Conservation (phyloP, 345 rosid genomes). For the Cardamine chenopodiifolia region DNA sequence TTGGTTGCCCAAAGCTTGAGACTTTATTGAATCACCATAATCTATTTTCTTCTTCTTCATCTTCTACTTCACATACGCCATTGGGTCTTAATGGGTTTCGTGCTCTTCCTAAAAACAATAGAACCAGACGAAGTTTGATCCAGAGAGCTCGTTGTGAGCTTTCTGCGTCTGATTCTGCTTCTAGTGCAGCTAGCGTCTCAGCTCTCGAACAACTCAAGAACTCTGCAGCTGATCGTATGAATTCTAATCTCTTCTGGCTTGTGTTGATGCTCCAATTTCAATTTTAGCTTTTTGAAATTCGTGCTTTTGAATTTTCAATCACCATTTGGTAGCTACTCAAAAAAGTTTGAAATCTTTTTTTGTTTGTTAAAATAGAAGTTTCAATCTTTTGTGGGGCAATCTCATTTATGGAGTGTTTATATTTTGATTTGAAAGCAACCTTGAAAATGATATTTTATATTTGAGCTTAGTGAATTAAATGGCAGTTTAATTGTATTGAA, state of each 20-base stretch:
- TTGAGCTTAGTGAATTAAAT: background rate
- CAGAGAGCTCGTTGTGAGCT: constrained; percentile 53
- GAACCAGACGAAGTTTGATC: constrained; percentile 36
- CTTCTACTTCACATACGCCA: constrained; percentile 39
- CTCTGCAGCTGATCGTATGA: constrained; percentile 64
- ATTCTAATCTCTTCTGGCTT: background rate
- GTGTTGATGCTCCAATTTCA: background rate
- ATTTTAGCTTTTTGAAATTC: no score
- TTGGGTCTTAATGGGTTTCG: constrained; percentile 43
- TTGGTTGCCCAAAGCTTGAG: constrained; percentile 53
- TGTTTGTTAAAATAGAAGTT: background rate
- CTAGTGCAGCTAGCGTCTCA: constrained; percentile 51
- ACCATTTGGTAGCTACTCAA: background rate
- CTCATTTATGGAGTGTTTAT: background rate
- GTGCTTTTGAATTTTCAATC: background rate
- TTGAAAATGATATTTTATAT: no score
- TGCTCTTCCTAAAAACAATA: constrained; percentile 36
- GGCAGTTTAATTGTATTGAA: background rate
- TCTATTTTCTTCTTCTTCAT: constrained; percentile 35
- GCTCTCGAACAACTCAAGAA: constrained; percentile 75
- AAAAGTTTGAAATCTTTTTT: constrained; percentile 18
- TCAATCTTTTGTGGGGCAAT: constrained; percentile 12
- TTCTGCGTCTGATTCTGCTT: constrained; percentile 33
- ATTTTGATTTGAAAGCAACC: background rate
- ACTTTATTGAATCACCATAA: constrained; percentile 46